Evolutionary conservation across 208 protist species (phyloP).

Genomic region (Crithidia fasciculata): DNA sequence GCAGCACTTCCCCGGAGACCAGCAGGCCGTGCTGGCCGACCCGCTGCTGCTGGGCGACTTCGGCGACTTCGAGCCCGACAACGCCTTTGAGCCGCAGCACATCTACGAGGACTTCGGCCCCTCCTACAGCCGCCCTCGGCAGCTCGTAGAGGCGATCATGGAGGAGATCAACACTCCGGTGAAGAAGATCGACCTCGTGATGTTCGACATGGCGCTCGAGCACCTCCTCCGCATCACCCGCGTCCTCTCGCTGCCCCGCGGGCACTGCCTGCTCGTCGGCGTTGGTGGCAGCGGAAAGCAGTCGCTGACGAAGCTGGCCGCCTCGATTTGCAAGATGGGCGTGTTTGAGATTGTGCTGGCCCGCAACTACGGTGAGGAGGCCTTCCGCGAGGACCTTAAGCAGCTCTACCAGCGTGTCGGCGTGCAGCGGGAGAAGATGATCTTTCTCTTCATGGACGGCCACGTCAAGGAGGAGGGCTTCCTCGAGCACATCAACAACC

Average conservation of each 20-base stretch:
- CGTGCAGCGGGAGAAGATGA: slow-evolving; percentile 91
- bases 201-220: slow-evolving; percentile 99
- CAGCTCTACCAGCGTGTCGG: slow-evolving; percentile 94
- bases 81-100: slow-evolving; percentile 70
- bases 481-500: slow-evolving; percentile 99
- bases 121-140: slow-evolving; percentile 72
- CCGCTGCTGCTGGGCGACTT: slow-evolving; percentile 98
- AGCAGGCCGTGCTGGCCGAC: slow-evolving; percentile 73
- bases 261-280: slow-evolving; percentile 98
- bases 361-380: slow-evolving; percentile 96
- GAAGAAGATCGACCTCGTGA: slow-evolving; percentile 96
- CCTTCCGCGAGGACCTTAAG: slow-evolving; percentile 99
- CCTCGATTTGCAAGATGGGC: slow-evolving; percentile 93
- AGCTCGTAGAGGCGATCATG: slow-evolving; percentile 94
- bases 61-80: slow-evolving; percentile 88
- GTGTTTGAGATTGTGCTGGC: slow-evolving; percentile 98
- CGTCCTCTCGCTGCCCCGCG: slow-evolving; percentile 95
- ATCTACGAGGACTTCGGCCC: slow-evolving; percentile 95
- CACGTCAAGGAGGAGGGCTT: slow-evolving; percentile 99
- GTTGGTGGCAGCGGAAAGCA: slow-evolving; percentile 98
- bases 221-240: slow-evolving; percentile 97
- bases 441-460: slow-evolving; percentile 99
- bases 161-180: slow-evolving; percentile 94
- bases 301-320: slow-evolving; percentile 95
- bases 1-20: slow-evolving; percentile 67